A percentile compares a stretch with the other conserved stretches of the same genome.
These are phyloP conservation scores for Avena atlantica DNA, from an alignment of 176 grass and related monocot genomes.

Conservation along the genomic window DNA sequence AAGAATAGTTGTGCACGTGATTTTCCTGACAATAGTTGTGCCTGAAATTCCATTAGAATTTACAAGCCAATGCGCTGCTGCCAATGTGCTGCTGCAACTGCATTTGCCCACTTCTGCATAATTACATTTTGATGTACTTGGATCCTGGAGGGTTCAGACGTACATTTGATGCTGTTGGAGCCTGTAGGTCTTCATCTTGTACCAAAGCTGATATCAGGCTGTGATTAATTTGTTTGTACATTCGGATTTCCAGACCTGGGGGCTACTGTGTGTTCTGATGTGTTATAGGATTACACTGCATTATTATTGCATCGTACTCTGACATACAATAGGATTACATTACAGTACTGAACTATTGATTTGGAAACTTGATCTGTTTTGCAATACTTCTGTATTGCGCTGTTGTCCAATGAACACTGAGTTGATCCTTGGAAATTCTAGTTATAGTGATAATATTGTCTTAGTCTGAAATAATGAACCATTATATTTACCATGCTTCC, in stretches of 20 bases:
- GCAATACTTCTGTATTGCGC: neutral
- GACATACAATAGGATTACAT: neutral
- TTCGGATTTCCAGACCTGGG: neutral
- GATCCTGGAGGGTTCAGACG: neutral
- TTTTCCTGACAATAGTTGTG: too few species aligned
- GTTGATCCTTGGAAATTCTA: neutral
- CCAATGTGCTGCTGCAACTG: too few species aligned
- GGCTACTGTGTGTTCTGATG: neutral
- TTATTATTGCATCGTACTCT: neutral
- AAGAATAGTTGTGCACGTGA: too few species aligned
- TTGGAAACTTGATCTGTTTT: neutral
- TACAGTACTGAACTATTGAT: neutral
- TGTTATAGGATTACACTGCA: neutral
- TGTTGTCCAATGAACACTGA: neutral
- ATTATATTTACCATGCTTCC: slow-evolving; percentile 3
- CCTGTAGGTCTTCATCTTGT: neutral
- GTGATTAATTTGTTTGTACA: neutral
- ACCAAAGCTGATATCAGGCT: neutral
- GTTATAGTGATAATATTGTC: slow-evolving; percentile 1
- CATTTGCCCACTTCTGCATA: too few species aligned
- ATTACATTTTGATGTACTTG: too few species aligned
- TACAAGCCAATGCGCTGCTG: too few species aligned
- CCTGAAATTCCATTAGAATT: too few species aligned
- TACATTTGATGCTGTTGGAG: too few species aligned
- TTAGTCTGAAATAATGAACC: slow-evolving; percentile 4